These are phyloP conservation scores for Lasiosphaeriaceae sp. DNA, from an alignment of 495 filamentous ascomycete species.

Conservation along the genomic window DNA sequence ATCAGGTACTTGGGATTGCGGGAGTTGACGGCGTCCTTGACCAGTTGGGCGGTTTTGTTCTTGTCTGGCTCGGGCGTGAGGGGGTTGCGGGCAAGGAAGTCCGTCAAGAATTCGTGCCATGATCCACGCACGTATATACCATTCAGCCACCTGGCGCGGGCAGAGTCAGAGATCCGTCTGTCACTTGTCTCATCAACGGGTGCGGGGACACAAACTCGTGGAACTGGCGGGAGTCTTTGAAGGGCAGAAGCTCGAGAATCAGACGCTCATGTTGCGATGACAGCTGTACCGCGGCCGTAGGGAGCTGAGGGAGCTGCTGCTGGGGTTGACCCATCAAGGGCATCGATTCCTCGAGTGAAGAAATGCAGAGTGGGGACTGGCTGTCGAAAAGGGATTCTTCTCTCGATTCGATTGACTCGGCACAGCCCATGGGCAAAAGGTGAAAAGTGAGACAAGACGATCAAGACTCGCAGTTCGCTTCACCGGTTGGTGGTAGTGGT, in stretches of 20 bases:
- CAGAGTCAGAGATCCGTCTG: not conserved
- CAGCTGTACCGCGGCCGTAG: not conserved
- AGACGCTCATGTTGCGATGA: constrained; percentile 30
- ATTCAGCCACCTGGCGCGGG: constrained; percentile 17
- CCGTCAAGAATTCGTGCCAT: constrained; percentile 26
- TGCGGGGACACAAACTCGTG: constrained; percentile 21
- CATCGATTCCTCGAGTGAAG: not conserved
- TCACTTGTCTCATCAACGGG: too few relatives aligned
- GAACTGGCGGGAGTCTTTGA: constrained; percentile 23
- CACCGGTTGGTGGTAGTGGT: not conserved
- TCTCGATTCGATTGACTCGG: constrained; percentile 18
- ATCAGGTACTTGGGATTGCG: constrained; percentile 21
- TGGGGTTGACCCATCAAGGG: constrained; percentile 18
- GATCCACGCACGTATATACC: constrained; percentile 25
- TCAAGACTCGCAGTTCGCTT: too few relatives aligned
- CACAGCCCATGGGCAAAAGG: constrained; percentile 14
- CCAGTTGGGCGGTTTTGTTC: constrained; percentile 13
- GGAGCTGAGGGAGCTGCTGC: not conserved
- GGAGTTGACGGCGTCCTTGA: constrained; percentile 24
- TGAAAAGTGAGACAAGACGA: not conserved
- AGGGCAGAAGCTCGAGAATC: constrained; percentile 30
- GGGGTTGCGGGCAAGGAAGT: constrained; percentile 22
- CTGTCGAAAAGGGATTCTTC: constrained; percentile 3
- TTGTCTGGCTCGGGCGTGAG: constrained; percentile 26
- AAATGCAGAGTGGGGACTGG: constrained; percentile 7